Conservation (phyloP, 371 early-diverging fungal species). For the Vairimorpha ceranae region DNA sequence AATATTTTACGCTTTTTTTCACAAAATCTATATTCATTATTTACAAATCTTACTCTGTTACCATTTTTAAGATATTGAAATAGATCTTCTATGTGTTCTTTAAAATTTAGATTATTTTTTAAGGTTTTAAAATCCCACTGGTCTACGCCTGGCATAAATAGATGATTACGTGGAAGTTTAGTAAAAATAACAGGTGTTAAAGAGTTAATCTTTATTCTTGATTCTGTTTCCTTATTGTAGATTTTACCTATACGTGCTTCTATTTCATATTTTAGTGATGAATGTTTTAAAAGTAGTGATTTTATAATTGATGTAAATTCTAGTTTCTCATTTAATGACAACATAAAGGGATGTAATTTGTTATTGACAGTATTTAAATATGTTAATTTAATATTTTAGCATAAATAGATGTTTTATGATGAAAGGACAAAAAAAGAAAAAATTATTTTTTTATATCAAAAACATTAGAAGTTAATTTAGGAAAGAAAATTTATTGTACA, state of each 20-base stretch:
- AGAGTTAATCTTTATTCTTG: conserved; percentile 13
- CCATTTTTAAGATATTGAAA: conserved; percentile 12
- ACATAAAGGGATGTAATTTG: not conserved
- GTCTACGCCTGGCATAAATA: conserved; percentile 35
- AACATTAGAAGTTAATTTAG: no score
- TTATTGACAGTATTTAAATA: no score
- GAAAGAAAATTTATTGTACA: no score
- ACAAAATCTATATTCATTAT: conserved; percentile 9
- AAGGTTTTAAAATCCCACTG: conserved; percentile 1
- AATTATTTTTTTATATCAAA: no score
- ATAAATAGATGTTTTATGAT: no score
- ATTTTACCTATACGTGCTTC: conserved; percentile 47
- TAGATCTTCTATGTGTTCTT: conserved; percentile 14
- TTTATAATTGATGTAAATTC: not conserved
- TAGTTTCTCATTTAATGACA: not conserved
- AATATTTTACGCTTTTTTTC: conserved; percentile 23
- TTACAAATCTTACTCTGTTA: conserved; percentile 16
- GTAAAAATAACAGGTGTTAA: conserved; percentile 21
- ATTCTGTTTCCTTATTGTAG: conserved; percentile 13
- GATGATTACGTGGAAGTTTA: conserved; percentile 5
- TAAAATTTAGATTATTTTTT: conserved; percentile 1
- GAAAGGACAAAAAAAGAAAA: not conserved
- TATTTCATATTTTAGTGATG: conserved; percentile 24
- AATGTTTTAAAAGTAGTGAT: not conserved
- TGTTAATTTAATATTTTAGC: no score